These are phyloP conservation scores for Paraglomus brasilianum DNA, from an alignment of 192 early-diverging fungal genomes.

Conservation along the genomic window DNA sequence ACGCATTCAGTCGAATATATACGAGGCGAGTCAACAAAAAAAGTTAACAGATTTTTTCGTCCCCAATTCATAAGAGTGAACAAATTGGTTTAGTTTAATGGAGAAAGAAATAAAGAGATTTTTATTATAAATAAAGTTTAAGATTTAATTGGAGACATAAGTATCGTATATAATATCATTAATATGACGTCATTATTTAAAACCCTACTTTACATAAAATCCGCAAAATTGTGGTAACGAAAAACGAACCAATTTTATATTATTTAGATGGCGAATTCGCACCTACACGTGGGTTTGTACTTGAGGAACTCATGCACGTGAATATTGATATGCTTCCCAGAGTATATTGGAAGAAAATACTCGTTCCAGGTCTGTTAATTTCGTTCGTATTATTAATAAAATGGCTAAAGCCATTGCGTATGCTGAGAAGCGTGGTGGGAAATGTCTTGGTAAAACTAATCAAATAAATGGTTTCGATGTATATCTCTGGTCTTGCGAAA, in stretches of 20 bases:
- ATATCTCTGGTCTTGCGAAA: constrained; percentile 17
- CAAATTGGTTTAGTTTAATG: too few relatives aligned
- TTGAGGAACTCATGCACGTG: not conserved
- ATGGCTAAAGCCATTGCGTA: not conserved
- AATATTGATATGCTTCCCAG: not conserved
- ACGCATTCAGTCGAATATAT: too few relatives aligned
- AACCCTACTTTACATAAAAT: not conserved
- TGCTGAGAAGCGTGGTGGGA: constrained; percentile 11
- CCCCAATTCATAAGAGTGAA: too few relatives aligned
- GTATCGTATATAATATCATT: too few relatives aligned
- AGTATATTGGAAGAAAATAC: constrained; percentile 12
- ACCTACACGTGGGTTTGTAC: not conserved
- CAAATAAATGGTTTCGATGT: constrained; percentile 21
- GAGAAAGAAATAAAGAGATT: too few relatives aligned
- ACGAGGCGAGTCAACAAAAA: too few relatives aligned
- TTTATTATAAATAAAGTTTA: too few relatives aligned
- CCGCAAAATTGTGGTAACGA: constrained; percentile 1
- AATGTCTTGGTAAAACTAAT: constrained; percentile 3
- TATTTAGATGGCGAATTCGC: constrained; percentile 6
- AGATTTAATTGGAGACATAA: too few relatives aligned
- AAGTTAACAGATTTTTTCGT: too few relatives aligned
- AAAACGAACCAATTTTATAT: constrained; percentile 17
- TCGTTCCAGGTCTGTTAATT: not conserved
- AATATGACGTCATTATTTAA: too few relatives aligned
- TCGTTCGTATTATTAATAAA: constrained; percentile 17